Conservation (phyloP, 768 basidiomycete species). For the Suillus discolor region DNA sequence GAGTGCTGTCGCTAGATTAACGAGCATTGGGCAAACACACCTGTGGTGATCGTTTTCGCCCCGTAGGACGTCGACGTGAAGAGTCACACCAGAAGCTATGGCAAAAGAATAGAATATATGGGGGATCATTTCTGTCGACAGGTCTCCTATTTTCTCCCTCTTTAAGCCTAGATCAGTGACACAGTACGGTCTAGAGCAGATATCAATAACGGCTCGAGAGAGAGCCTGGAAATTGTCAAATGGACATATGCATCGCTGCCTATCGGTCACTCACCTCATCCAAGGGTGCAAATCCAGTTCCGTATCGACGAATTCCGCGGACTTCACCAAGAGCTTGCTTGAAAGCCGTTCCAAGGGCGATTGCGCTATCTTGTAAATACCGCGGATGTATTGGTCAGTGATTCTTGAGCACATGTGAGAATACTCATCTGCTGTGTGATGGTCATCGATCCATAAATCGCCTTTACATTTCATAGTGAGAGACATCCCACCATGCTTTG, state of each 20-base stretch:
- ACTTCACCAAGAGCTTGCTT: conserved; percentile 95
- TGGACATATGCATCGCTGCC: conserved; percentile 16
- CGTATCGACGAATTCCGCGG: conserved; percentile 91
- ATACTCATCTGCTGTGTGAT: conserved; percentile 95
- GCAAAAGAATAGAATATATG: conserved; percentile 98
- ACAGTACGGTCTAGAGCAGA: conserved; percentile 96
- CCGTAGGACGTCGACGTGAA: conserved; percentile 92
- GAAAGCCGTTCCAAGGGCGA: conserved; percentile 88
- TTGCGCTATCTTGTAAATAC: conserved; percentile 78
- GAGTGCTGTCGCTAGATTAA: conserved; percentile 2
- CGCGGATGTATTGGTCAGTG: conserved; percentile 8
- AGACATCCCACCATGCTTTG: conserved; percentile 96
- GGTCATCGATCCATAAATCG: conserved; percentile 97
- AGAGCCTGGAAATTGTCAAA: conserved; percentile 64
- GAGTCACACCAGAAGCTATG: conserved; percentile 91
- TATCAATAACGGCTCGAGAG: conserved; percentile 95
- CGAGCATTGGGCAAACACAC: conserved; percentile 44
- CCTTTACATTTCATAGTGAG: conserved; percentile 90
- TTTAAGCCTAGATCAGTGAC: conserved; percentile 86
- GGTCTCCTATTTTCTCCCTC: conserved; percentile 91
- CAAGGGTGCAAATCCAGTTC: conserved; percentile 94
- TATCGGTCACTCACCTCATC: conserved; percentile 72
- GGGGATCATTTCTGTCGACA: conserved; percentile 97
- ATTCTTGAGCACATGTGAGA: conserved; percentile 7
- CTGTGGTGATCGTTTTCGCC: conserved; percentile 98